Conservation (phyloP, 2,329 filamentous ascomycete species). For the Dothiorella sarmentorum region DNA sequence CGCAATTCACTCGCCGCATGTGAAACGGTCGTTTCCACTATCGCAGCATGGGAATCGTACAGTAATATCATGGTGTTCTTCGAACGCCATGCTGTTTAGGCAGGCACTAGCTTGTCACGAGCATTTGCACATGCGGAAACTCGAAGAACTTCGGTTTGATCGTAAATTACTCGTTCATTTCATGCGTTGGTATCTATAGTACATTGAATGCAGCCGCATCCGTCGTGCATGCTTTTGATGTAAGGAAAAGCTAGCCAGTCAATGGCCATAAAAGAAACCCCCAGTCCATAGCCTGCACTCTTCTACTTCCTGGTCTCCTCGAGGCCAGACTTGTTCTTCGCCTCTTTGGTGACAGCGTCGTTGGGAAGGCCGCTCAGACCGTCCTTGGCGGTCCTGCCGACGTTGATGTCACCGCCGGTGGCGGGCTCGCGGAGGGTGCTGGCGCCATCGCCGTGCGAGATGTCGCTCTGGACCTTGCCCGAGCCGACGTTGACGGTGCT, state of each 20-base stretch:
- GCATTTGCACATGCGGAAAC: background rate
- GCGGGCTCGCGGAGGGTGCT: slow-evolving; percentile 40
- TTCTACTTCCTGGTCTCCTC: slow-evolving; percentile 35
- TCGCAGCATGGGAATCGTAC: too few species aligned
- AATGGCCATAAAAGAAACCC: background rate
- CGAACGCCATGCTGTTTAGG: too few species aligned
- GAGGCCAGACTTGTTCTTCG: slow-evolving; percentile 40
- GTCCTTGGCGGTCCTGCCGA: slow-evolving; percentile 63
- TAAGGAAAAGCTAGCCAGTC: background rate
- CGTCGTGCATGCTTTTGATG: background rate
- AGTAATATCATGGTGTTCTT: background rate
- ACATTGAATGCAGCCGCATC: background rate
- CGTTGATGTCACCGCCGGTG: slow-evolving; percentile 42
- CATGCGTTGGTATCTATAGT: background rate
- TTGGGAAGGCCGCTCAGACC: slow-evolving; percentile 54
- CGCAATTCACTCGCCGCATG: background rate
- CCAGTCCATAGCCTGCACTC: background rate
- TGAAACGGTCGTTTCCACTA: background rate
- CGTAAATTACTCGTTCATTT: background rate
- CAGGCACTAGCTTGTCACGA: too few species aligned
- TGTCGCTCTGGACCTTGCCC: slow-evolving; percentile 45
- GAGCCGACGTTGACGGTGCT: slow-evolving; percentile 68
- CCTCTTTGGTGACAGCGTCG: slow-evolving; percentile 55
- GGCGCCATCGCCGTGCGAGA: slow-evolving; percentile 51
- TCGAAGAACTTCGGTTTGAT: background rate